Percentiles rank a stretch among this genome's conserved stretches.
Evolutionary conservation across 1,284 basidiomycete species (phyloP).

Genomic region (Cryptococcus depauperatus): DNA sequence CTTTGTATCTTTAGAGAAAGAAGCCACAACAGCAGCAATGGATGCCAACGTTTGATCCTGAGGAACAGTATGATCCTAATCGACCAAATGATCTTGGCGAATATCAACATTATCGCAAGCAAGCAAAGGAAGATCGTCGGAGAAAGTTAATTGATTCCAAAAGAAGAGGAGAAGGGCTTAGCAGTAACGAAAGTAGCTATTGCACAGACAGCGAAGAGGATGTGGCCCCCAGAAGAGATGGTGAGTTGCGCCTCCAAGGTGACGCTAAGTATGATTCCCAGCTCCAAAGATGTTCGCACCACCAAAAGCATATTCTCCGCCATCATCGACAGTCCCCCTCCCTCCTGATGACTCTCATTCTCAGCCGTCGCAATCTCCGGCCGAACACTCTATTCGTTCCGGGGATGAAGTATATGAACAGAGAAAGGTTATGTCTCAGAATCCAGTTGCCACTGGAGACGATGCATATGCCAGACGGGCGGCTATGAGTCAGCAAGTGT

Average conservation of each 20-base stretch:
- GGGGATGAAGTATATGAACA: slow-evolving; percentile 30
- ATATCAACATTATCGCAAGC: slow-evolving; percentile 39
- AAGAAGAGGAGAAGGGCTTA: slow-evolving; percentile 23
- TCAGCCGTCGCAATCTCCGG: too few relatives aligned
- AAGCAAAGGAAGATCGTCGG: slow-evolving; percentile 29
- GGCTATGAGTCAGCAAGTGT: slow-evolving; percentile 8
- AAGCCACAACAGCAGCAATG: slow-evolving; percentile 16
- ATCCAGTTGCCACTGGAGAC: slow-evolving; percentile 10
- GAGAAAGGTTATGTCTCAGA: slow-evolving; percentile 23
- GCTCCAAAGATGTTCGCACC: slow-evolving; percentile 42
- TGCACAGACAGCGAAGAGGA: slow-evolving; percentile 41
- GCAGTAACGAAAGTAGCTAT: slow-evolving; percentile 33
- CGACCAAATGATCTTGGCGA: slow-evolving; percentile 44
- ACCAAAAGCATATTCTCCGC: slow-evolving; percentile 31
- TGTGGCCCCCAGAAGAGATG: slow-evolving; percentile 36
- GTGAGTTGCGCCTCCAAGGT: slow-evolving; percentile 20
- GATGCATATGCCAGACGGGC: slow-evolving; percentile 21
- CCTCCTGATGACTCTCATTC: too few relatives aligned
- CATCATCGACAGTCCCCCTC: slow-evolving; percentile 9
- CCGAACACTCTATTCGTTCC: too few relatives aligned
- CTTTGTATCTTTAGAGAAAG: slow-evolving; percentile 8
- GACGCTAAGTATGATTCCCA: slow-evolving; percentile 4
- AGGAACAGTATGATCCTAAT: slow-evolving; percentile 43
- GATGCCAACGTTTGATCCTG: slow-evolving; percentile 37
- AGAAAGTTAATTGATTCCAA: slow-evolving; percentile 21